phyloP scores from a whole-genome alignment of 305 asterid genomes.

The Fraxinus dipetala region DNA sequence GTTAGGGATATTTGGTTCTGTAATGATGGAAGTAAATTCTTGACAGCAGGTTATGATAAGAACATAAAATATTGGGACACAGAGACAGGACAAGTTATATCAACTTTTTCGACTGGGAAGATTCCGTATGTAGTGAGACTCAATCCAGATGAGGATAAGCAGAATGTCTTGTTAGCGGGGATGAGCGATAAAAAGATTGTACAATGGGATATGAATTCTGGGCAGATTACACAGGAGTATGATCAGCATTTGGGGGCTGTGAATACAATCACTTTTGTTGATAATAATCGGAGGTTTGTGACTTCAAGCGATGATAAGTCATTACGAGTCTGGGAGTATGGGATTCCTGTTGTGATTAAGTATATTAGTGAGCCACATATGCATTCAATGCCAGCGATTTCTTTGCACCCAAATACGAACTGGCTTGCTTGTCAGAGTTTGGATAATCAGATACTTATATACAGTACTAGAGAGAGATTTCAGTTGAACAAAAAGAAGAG shows the following conservation, averaged over 20 bases:
- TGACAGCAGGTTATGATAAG: slow-evolving; percentile 94
- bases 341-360: slow-evolving; percentile 95
- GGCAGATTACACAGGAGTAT: slow-evolving; percentile 97
- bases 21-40: slow-evolving; percentile 84
- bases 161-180: slow-evolving; percentile 91
- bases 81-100: slow-evolving; percentile 94
- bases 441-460: slow-evolving; percentile 96
- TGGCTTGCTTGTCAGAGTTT: slow-evolving; percentile 99
- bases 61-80: slow-evolving; percentile 98
- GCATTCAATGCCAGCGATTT: slow-evolving; percentile 96
- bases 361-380: slow-evolving; percentile 97
- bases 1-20: slow-evolving; percentile 90
- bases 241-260: slow-evolving; percentile 99
- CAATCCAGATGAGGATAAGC: slow-evolving; percentile 96
- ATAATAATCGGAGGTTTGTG: slow-evolving; percentile 90
- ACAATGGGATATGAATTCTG: slow-evolving; percentile 94
- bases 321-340: slow-evolving; percentile 94
- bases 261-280: slow-evolving; percentile 92
- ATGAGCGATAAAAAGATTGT: slow-evolving; percentile 99
- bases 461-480: slow-evolving; percentile 90
- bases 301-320: slow-evolving; percentile 98
- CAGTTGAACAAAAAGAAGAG: slow-evolving; percentile 96
- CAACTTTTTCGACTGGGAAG: slow-evolving; percentile 91
- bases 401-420: slow-evolving; percentile 84
- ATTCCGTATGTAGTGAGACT: slow-evolving; percentile 90